Evolutionary conservation across 495 filamentous ascomycete genomes (phyloP).

Genomic region (Talaromyces adpressus): DNA sequence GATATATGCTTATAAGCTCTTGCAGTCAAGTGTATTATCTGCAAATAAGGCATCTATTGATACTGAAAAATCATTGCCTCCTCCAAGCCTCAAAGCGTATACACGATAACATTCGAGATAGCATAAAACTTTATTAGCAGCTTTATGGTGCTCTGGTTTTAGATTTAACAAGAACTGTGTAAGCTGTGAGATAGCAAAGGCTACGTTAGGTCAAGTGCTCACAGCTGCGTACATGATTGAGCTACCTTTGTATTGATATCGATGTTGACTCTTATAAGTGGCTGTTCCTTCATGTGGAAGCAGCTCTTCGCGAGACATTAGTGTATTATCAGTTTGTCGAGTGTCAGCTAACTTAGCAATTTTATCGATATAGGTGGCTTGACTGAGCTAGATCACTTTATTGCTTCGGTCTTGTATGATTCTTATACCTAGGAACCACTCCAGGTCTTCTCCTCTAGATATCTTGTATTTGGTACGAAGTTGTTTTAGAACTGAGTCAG

Average conservation of each 20-base stretch:
- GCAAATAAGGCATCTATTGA: conserved; percentile 15
- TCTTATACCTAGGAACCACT: too few species aligned
- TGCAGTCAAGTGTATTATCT: conserved; percentile 12
- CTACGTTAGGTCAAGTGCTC: conserved; percentile 16
- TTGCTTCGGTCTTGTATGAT: too few species aligned
- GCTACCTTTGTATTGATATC: conserved; percentile 15
- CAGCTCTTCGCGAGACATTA: conserved; percentile 1
- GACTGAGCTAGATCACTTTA: too few species aligned
- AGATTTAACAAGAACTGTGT: conserved; percentile 17
- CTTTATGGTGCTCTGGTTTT: conserved; percentile 8
- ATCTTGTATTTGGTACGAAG: too few species aligned
- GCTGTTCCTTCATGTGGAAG: conserved; percentile 1
- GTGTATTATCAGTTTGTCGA: conserved; percentile 10
- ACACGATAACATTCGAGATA: too few species aligned
- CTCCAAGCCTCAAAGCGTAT: too few species aligned
- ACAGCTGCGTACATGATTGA: conserved; percentile 17
- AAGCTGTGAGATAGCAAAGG: conserved; percentile 8
- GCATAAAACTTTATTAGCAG: conserved; percentile 8
- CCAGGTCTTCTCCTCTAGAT: too few species aligned
- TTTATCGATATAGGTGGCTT: conserved; percentile 6
- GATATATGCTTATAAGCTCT: neutral
- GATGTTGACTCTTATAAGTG: conserved; percentile 12
- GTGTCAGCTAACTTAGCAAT: conserved; percentile 10
- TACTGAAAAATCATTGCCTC: neutral
- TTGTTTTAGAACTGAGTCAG: too few species aligned